Evolutionary conservation across 75 land plant genomes (phyloP).

Genomic region (Cupressus sempervirens): DNA sequence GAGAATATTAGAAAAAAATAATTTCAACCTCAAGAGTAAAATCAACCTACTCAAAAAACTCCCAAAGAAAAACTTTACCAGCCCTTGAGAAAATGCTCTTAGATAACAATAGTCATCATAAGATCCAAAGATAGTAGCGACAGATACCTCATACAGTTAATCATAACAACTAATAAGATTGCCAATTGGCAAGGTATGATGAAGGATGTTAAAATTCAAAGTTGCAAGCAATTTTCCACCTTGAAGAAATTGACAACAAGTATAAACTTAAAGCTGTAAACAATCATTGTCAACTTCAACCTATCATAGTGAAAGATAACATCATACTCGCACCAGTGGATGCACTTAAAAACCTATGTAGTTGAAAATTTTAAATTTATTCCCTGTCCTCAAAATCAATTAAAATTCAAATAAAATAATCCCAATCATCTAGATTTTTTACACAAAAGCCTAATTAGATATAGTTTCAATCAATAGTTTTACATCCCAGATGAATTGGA

Average conservation of each 20-base stretch:
- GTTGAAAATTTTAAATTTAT: background rate
- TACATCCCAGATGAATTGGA: background rate
- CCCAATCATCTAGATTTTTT: background rate
- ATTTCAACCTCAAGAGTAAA: no score
- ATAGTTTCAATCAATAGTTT: background rate
- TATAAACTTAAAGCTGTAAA: background rate
- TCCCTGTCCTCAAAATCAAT: background rate
- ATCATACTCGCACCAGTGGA: background rate
- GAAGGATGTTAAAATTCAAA: background rate
- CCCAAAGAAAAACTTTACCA: no score
- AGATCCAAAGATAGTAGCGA: no score
- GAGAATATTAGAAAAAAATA: no score
- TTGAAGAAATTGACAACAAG: background rate
- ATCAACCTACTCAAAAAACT: no score
- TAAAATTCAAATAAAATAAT: background rate
- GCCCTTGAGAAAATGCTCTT: no score
- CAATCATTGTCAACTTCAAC: background rate
- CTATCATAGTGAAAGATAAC: background rate
- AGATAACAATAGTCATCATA: no score
- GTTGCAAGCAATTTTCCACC: background rate
- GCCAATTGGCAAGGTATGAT: no score
- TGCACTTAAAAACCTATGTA: background rate
- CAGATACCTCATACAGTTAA: no score
- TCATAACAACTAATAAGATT: no score
- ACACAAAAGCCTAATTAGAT: background rate